phyloP scores from a whole-genome alignment of 371 early-diverging fungal genomes.

The Lichtheimia ramosa region DNA sequence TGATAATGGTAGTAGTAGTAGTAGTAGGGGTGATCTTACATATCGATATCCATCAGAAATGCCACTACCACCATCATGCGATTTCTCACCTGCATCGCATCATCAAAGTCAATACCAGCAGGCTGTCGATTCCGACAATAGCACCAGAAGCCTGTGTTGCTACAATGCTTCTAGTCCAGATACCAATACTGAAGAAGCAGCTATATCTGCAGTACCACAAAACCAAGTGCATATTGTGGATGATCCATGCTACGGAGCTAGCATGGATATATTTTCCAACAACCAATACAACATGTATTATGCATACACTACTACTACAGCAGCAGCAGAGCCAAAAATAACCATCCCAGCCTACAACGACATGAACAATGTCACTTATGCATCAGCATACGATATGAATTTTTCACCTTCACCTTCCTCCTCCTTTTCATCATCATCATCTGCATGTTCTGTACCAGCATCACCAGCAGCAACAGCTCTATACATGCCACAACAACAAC shows the following conservation, averaged over 20 bases:
- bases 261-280: neutral
- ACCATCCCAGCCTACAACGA: too few relatives aligned
- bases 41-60: too few relatives aligned
- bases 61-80: too few relatives aligned
- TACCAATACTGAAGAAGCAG: neutral
- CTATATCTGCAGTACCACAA: slow-evolving; percentile 6
- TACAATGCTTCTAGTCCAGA: neutral
- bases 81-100: too few relatives aligned
- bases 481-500: slow-evolving; percentile 6
- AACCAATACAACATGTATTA: slow-evolving; percentile 1
- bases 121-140: too few relatives aligned
- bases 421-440: slow-evolving; percentile 36
- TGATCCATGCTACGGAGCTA: neutral
- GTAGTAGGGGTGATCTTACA: too few relatives aligned
- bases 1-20: too few relatives aligned
- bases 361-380: too few relatives aligned
- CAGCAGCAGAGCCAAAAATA: too few relatives aligned
- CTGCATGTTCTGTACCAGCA: slow-evolving; percentile 19
- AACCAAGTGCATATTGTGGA: neutral
- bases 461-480: slow-evolving; percentile 6
- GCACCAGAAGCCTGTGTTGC: slow-evolving; percentile 4
- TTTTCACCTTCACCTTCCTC: slow-evolving; percentile 26
- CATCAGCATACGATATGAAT: slow-evolving; percentile 1
- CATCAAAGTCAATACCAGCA: too few relatives aligned
- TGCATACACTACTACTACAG: neutral